A percentile compares a stretch with the other conserved stretches of the same genome.
Evolutionary conservation across 768 basidiomycete species (phyloP).

Genomic region (Flagelloscypha sp.): DNA sequence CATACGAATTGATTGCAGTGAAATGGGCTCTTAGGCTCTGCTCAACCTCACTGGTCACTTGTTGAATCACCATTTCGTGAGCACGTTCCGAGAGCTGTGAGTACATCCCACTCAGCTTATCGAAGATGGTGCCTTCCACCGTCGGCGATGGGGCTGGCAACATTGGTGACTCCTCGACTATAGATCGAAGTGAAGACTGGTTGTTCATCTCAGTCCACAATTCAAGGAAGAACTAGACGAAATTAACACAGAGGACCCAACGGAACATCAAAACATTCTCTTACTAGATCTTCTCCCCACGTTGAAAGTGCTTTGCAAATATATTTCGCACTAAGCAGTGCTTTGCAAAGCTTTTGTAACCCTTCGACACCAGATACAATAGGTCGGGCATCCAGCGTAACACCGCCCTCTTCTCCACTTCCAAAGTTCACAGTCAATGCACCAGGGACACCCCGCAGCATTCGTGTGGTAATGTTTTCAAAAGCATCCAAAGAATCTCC

Average conservation of each 20-base stretch:
- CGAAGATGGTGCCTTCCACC: conserved; percentile 66
- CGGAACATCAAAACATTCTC: conserved; percentile 17
- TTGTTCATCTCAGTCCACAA: conserved; percentile 75
- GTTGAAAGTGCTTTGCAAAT: conserved; percentile 57
- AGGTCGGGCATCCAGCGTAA: conserved; percentile 47
- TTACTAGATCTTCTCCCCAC: conserved; percentile 89
- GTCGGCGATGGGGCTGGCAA: conserved; percentile 39
- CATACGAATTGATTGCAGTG: conserved; percentile 37
- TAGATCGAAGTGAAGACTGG: conserved; percentile 47
- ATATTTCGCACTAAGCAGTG: conserved; percentile 72
- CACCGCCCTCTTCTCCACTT: conserved; percentile 30
- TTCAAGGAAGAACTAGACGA: conserved; percentile 80
- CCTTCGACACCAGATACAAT: conserved; percentile 83
- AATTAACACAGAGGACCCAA: not conserved
- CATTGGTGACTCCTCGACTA: conserved; percentile 38
- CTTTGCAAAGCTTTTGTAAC: conserved; percentile 76
- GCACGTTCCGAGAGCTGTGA: conserved; percentile 53
- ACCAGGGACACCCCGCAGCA: conserved; percentile 89
- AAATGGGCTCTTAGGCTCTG: conserved; percentile 67
- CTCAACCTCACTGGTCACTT: conserved; percentile 79
- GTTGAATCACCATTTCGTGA: conserved; percentile 82
- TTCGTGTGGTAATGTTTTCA: conserved; percentile 80
- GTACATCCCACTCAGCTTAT: conserved; percentile 64
- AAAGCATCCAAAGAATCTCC: conserved; percentile 86
- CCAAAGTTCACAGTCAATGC: conserved; percentile 62